Conservation (phyloP, 805 yeast genomes). For the Komagataella mondaviorum region DNA sequence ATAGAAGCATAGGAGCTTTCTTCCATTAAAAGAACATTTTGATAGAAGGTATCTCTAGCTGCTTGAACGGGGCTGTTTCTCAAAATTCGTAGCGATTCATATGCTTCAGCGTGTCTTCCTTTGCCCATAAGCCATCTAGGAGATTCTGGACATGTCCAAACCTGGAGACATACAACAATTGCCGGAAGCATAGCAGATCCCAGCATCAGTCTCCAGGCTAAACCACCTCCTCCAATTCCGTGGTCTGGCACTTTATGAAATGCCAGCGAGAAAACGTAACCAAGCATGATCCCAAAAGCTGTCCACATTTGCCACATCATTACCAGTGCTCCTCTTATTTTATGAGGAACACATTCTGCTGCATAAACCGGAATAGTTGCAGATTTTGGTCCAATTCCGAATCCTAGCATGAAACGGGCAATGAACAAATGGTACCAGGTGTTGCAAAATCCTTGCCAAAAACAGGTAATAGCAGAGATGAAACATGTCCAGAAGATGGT, state of each 20-base stretch:
- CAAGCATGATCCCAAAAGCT: conserved; percentile 64
- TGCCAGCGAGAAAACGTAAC: conserved; percentile 52
- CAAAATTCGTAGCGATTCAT: conserved; percentile 31
- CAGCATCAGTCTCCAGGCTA: conserved; percentile 61
- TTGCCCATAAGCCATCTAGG: conserved; percentile 74
- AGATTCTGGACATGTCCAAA: conserved; percentile 60
- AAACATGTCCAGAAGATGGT: conserved; percentile 52
- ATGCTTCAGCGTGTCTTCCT: conserved; percentile 47
- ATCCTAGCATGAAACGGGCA: conserved; percentile 51
- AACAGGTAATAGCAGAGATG: conserved; percentile 46
- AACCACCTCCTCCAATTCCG: conserved; percentile 29
- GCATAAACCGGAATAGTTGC: conserved; percentile 66
- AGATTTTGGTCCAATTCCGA: conserved; percentile 63
- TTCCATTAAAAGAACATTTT: conserved; percentile 48
- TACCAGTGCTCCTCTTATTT: conserved; percentile 51
- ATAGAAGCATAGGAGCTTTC: conserved; percentile 34
- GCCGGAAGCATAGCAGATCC: conserved; percentile 63
- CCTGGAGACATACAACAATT: conserved; percentile 39
- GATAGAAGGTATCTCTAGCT: conserved; percentile 61
- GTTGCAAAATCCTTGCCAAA: conserved; percentile 54
- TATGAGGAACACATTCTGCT: conserved; percentile 51
- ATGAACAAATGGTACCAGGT: conserved; percentile 60
- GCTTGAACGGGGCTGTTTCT: conserved; percentile 43
- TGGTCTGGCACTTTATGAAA: conserved; percentile 38
- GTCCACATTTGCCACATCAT: conserved; percentile 72